phyloP scores from a whole-genome alignment of 1,139 yeast species.

The Suhomyces coccinellae region DNA sequence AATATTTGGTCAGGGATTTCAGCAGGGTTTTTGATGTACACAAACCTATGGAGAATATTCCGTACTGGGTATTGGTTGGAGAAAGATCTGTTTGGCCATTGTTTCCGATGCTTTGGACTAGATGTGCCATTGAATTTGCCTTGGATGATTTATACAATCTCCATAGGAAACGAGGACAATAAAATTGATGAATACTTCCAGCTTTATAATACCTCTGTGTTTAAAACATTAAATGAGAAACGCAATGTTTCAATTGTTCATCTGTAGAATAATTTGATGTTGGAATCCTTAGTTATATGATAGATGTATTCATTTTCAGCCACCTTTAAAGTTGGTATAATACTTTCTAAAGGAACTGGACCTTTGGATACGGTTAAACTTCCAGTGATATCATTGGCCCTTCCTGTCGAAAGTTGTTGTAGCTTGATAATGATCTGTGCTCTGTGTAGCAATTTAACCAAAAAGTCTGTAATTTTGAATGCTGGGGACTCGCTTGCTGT shows the following conservation, averaged over 20 bases:
- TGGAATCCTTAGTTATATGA: slow-evolving; percentile 57
- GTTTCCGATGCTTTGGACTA: slow-evolving; percentile 77
- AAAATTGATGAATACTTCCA: background rate
- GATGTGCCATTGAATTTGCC: slow-evolving; percentile 89
- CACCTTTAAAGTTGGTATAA: slow-evolving; percentile 27
- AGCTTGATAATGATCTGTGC: slow-evolving; percentile 53
- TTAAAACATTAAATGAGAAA: no score
- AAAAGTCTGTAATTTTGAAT: slow-evolving; percentile 44
- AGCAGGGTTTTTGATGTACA: slow-evolving; percentile 77
- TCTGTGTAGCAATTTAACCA: slow-evolving; percentile 50
- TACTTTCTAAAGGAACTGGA: slow-evolving; percentile 27
- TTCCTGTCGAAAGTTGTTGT: slow-evolving; percentile 72
- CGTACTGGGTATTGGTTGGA: slow-evolving; percentile 89
- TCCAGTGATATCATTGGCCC: slow-evolving; percentile 84
- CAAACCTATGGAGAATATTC: slow-evolving; percentile 66
- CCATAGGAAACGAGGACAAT: slow-evolving; percentile 36
- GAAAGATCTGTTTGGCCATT: slow-evolving; percentile 95
- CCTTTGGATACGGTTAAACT: slow-evolving; percentile 61
- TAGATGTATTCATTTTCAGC: slow-evolving; percentile 67
- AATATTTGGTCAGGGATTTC: slow-evolving; percentile 66
- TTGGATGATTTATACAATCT: slow-evolving; percentile 71
- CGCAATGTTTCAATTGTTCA: slow-evolving; percentile 15
- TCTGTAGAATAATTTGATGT: slow-evolving; percentile 45
- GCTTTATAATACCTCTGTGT: background rate
- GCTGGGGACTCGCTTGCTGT: slow-evolving; percentile 33